Percentiles rank a stretch among this genome's conserved stretches.
Conservation (phyloP, 106 monocot genomes). For the Amphibolis antarctica region DNA sequence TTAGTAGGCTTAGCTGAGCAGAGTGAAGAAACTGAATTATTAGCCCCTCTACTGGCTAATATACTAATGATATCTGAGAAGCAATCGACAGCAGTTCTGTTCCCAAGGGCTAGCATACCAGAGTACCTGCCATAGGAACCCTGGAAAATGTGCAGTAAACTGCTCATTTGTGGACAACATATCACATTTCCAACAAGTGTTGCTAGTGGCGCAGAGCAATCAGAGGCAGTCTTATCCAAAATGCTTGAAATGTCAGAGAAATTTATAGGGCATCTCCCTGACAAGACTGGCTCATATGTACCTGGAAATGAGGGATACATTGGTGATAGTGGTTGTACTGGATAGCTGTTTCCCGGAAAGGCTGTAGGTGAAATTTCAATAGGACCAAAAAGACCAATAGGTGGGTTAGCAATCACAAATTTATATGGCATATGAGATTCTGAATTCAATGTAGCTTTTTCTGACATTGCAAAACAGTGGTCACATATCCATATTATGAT, state of each 20-base stretch:
- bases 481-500: constrained; percentile 42
- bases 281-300: constrained; percentile 75
- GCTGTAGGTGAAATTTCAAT: constrained; percentile 82
- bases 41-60: constrained; percentile 81
- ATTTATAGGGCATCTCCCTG: constrained; percentile 77
- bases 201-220: constrained; percentile 90
- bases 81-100: constrained; percentile 58
- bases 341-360: constrained; percentile 62
- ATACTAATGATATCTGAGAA: constrained; percentile 81
- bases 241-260: constrained; percentile 68
- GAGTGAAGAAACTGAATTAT: constrained; percentile 53
- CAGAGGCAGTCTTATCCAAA: constrained; percentile 75
- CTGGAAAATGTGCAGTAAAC: constrained; percentile 83
- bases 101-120: constrained; percentile 38
- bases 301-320: constrained; percentile 91
- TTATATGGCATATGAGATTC: constrained; percentile 41
- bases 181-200: constrained; percentile 78
- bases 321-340: constrained; percentile 68
- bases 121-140: constrained; percentile 43
- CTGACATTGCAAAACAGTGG: constrained; percentile 36
- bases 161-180: constrained; percentile 90
- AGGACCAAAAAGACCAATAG: constrained; percentile 72
- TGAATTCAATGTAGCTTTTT: constrained; percentile 33
- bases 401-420: constrained; percentile 68
- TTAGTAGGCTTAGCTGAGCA: constrained; percentile 57